A percentile compares a stretch with the other conserved stretches of the same genome.
These are phyloP conservation scores for Penicillium sp. DNA, from an alignment of 2,329 filamentous ascomycete species.

Conservation along the genomic window DNA sequence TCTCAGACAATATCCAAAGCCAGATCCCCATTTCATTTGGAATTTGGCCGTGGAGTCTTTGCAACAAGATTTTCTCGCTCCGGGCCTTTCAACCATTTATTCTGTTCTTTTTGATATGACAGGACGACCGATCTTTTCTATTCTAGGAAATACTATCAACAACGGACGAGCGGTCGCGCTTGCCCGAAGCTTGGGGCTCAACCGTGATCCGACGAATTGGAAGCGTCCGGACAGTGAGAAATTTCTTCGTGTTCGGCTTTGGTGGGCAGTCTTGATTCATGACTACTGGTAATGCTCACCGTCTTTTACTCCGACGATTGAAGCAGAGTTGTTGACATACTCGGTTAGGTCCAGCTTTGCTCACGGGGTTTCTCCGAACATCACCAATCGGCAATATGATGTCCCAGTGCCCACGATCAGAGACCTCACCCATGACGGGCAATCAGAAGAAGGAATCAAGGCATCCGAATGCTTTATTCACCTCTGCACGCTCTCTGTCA, in stretches of 20 bases:
- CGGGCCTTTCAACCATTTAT: background rate
- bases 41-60: background rate
- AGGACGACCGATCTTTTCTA: background rate
- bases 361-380: background rate
- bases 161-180: constrained; percentile 1
- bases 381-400: constrained; percentile 3
- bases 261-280: constrained; percentile 4
- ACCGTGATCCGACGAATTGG: constrained; percentile 3
- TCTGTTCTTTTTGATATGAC: constrained; percentile 5
- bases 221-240: constrained; percentile 1
- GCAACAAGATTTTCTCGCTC: constrained; percentile 2
- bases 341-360: background rate
- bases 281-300: background rate
- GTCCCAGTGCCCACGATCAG: background rate
- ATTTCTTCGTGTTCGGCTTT: background rate
- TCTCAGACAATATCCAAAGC: background rate
- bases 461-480: constrained; percentile 2
- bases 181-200: background rate
- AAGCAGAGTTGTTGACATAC: background rate
- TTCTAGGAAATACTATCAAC: constrained; percentile 1
- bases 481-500: constrained; percentile 1
- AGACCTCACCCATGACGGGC: background rate
- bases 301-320: no score
- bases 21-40: background rate
- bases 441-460: background rate